Percentiles rank a stretch among this genome's conserved stretches.
Evolutionary conservation across 495 filamentous ascomycete genomes (phyloP).

Genomic region (Pseudomonodictys pantanalensis): DNA sequence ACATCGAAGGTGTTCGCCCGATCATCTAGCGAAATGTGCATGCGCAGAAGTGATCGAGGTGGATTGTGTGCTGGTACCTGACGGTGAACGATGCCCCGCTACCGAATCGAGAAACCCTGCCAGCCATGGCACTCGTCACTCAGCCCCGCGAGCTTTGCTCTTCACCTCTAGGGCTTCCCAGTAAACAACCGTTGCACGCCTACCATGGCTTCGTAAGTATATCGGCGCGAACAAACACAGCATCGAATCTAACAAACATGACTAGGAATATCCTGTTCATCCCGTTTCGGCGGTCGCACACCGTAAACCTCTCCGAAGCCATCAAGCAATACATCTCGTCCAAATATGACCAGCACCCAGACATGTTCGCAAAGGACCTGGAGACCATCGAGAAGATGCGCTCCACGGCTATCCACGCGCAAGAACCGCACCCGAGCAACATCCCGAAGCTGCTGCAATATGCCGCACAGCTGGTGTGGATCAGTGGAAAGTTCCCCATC

Average conservation of each 20-base stretch:
- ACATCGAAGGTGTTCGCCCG: no score
- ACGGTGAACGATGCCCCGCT: no score
- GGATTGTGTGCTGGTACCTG: no score
- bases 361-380: conserved; percentile 92
- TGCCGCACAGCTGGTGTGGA: conserved; percentile 90
- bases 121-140: background rate
- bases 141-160: background rate
- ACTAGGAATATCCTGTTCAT: conserved; percentile 54
- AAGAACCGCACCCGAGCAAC: conserved; percentile 86
- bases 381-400: conserved; percentile 80
- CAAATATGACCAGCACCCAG: conserved; percentile 99
- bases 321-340: conserved; percentile 95
- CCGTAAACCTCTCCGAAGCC: conserved; percentile 70
- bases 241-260: conserved; percentile 18
- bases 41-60: no score
- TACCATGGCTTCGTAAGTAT: conserved; percentile 33
- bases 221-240: background rate
- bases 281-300: conserved; percentile 81
- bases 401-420: conserved; percentile 76
- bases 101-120: no score
- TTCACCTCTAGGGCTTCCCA: no score
- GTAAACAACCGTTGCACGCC: conserved; percentile 6
- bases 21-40: no score
- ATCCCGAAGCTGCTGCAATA: conserved; percentile 83
- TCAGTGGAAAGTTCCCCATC: conserved; percentile 92